phyloP scores from a whole-genome alignment of 352 stramenopile genomes.

The Pythium guiyangense region DNA sequence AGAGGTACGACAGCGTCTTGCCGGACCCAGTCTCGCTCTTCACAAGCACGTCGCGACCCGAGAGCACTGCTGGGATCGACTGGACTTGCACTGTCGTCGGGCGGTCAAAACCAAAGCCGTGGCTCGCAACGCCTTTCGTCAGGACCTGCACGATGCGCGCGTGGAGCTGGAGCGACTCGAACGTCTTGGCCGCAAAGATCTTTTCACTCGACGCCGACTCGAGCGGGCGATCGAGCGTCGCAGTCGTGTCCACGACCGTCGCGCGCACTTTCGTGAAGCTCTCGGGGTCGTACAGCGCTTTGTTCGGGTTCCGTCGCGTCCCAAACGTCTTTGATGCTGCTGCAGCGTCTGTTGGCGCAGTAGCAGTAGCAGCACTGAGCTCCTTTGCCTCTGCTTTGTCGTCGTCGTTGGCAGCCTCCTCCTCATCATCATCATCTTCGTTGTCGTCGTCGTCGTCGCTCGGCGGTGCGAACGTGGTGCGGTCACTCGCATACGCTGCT shows the following conservation, averaged over 20 bases:
- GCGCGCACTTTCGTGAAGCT: constrained; percentile 47
- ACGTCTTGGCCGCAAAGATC: constrained; percentile 75
- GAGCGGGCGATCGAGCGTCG: constrained; percentile 66
- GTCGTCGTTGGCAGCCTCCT: constrained; percentile 11
- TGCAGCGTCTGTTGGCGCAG: not conserved
- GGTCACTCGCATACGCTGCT: not conserved
- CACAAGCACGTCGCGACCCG: constrained; percentile 88
- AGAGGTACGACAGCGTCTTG: constrained; percentile 96
- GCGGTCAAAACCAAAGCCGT: constrained; percentile 73
- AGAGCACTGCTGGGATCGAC: constrained; percentile 67
- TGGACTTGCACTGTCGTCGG: constrained; percentile 82
- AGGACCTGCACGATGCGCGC: constrained; percentile 65
- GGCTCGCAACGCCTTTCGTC: constrained; percentile 36
- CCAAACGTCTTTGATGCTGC: constrained; percentile 35
- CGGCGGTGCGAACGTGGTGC: too few species aligned
- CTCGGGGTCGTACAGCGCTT: constrained; percentile 60
- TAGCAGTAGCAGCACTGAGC: not conserved
- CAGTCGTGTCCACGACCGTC: constrained; percentile 38
- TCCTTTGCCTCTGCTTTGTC: not conserved
- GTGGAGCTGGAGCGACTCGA: constrained; percentile 68
- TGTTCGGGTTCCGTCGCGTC: constrained; percentile 83
- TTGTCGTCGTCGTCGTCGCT: not conserved
- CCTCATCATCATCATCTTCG: constrained; percentile 12
- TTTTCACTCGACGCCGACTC: constrained; percentile 73
- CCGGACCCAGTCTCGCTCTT: constrained; percentile 96